Base-by-base conservation (phyloP, 2,329 filamentous ascomycete genomes). In the Phoma herbarum region DNA sequence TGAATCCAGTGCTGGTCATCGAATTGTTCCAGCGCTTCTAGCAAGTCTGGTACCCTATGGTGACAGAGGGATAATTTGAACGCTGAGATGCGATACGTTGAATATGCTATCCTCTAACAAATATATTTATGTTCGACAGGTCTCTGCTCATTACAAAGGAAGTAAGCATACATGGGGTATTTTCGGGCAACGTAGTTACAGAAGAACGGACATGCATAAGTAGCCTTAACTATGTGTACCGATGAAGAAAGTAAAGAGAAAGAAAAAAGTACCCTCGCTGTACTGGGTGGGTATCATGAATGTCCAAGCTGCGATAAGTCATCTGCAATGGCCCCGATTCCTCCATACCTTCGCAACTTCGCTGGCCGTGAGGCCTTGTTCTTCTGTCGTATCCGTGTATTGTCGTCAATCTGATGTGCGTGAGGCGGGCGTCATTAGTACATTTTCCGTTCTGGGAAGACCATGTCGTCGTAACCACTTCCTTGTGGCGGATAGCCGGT, bases 381-480 rank as follows among this genome's bases (percentile, higher is more conserved):
- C 39, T 49, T 50, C 14, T 62, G 33, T 18, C 18, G 25, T 43
- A 25, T 7, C 42, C 35, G 22, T 20, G 33, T 25, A 6, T 7
- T 59, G 18, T 25, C 31, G n/a, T 29, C 23, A 14, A 22, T 10
- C 20, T 29, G 12, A 48, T 41, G 28, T 43, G 16, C 8, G 29
- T 37, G n/a, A 29, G 35, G 35, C 18, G 18, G 18, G 35, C 35
- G 9, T 18, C 20, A n/a, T 64, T 42, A 76, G 59, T 73, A 77
- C 51, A 75, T 62, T 46, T 69, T 74, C 37, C 73, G 68, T 54
- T 76, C 74, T 0, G 74, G 73, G 46, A 77, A 77, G 20, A 74
- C 73, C 64, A 72, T 72, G 51, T 77, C 73, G 43, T 73, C 70
- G 60, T 75, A 76, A 9, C 66, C 67, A 39, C 52, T 62, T 31